A percentile compares a stretch with the other conserved stretches of the same genome.
These are phyloP conservation scores for Ceratobasidium sp. DNA, from an alignment of 1,284 basidiomycete genomes.

Conservation along the genomic window DNA sequence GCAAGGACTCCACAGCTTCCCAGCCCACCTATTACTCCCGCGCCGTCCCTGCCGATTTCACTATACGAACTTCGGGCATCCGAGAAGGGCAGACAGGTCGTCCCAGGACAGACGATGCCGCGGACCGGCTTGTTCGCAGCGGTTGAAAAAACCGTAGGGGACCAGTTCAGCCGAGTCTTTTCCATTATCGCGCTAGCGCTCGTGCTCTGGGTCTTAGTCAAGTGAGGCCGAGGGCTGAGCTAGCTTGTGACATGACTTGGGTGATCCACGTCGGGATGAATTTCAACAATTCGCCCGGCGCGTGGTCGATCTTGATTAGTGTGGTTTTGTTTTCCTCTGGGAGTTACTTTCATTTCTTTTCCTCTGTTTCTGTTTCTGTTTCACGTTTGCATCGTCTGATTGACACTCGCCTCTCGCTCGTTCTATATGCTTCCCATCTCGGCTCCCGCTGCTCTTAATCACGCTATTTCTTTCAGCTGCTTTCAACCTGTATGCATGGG, in stretches of 20 bases:
- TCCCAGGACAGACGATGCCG: not conserved
- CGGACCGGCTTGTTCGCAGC: slow-evolving; percentile 6
- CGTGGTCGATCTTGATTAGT: too few species aligned
- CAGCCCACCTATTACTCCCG: slow-evolving; percentile 31
- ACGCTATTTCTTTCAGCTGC: slow-evolving; percentile 1
- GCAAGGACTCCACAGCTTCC: slow-evolving; percentile 15
- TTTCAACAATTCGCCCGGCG: not conserved
- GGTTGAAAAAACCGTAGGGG: slow-evolving; percentile 5
- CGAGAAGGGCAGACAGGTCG: not conserved
- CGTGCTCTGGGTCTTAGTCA: slow-evolving; percentile 30
- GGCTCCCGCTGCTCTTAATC: not conserved
- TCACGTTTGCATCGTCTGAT: not conserved
- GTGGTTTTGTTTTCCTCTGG: not conserved
- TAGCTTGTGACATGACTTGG: too few species aligned
- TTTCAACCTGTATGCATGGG: slow-evolving; percentile 34
- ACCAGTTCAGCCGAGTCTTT: slow-evolving; percentile 18
- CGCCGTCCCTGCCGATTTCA: slow-evolving; percentile 17
- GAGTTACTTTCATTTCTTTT: not conserved
- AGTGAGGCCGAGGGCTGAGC: not conserved
- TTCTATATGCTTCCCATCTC: not conserved
- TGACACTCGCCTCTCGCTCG: not conserved
- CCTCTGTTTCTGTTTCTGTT: too few species aligned
- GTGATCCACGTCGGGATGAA: too few species aligned
- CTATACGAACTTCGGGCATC: slow-evolving; percentile 28
- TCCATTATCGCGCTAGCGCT: slow-evolving; percentile 23